Evolutionary conservation across 352 stramenopile genomes (phyloP).

Genomic region (Phytopythium delawarense): DNA sequence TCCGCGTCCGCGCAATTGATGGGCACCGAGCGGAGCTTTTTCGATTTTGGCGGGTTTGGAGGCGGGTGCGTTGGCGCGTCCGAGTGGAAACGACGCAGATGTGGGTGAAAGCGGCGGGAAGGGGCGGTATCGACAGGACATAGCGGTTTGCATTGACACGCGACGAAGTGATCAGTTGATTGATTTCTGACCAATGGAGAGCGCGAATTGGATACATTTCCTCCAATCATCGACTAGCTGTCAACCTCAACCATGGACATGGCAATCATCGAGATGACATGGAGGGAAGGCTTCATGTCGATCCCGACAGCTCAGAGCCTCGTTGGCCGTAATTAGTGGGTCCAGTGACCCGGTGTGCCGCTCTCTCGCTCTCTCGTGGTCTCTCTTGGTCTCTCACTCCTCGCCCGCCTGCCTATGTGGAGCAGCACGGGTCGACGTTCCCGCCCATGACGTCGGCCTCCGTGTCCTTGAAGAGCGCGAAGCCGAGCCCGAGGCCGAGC

Average conservation of each 20-base stretch:
- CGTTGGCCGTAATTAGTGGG: not conserved
- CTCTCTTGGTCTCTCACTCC: too few relatives aligned
- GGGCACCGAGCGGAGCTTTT: not conserved
- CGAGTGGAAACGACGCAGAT: not conserved
- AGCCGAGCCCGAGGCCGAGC: constrained; percentile 61
- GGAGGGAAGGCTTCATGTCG: too few relatives aligned
- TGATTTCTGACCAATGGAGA: too few relatives aligned
- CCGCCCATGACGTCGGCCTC: constrained; percentile 62
- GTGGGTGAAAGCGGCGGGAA: not conserved
- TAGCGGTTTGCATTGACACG: constrained; percentile 4
- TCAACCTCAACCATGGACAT: too few relatives aligned
- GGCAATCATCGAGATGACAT: too few relatives aligned
- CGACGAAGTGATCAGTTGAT: not conserved
- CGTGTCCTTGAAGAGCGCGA: constrained; percentile 70
- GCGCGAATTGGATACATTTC: too few relatives aligned
- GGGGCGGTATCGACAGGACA: not conserved
- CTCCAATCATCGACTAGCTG: too few relatives aligned
- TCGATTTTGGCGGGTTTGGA: constrained; percentile 4
- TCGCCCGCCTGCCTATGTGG: constrained; percentile 45
- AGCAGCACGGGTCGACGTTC: constrained; percentile 78
- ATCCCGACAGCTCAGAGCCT: too few relatives aligned
- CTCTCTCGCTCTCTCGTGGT: not conserved
- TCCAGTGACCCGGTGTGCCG: not conserved
- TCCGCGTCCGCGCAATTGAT: not conserved
- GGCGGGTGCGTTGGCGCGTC: not conserved